Evolutionary conservation across 2,329 filamentous ascomycete species (phyloP), one percentile per base, ranked within the genome.

Genomic region (Raffaelea albimanens): DNA sequence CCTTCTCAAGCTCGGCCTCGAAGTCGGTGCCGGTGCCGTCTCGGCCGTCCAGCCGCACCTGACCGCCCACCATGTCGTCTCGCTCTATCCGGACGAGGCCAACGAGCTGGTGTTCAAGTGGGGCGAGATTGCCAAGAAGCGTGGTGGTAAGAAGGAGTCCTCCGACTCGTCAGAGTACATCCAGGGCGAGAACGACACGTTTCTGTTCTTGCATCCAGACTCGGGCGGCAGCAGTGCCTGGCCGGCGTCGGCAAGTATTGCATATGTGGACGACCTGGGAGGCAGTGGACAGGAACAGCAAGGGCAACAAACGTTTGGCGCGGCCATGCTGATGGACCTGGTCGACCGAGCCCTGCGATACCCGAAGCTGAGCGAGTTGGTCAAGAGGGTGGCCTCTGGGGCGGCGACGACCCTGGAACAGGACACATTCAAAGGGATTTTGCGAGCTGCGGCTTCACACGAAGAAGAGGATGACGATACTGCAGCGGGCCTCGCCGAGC

Each of bases 171-270:
- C n/a, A n/a, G n/a, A n/a, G n/a, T n/a, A n/a, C 58, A 82, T 97
- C 59, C 82, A 80, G 56, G 88, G 80, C 48, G 87, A 90, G 53
- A 83, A 85, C 52, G 91, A 97, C 58, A 84, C 78, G 0, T 97
- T 97, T 60, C 79, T 81, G 47, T 68, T 96, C 31, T 78, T 90
- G 56, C 85, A 80, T 41, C 73, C 79, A 5, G 72, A 75, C 11
- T 80, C 78, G 1, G 48, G 43, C 43, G 25, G 21, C 14, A 7
- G 5, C 1, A 22, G 38, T 7, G 48, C 44, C 11, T 53, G 52
- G 50, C 49, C 49, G 3, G 22, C 43, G 16, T 42, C 47, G 11
- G 43, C 46, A 9, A n/a, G n/a, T n/a, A 13, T 18, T 16, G 14
- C 18, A 4, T 7, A 33, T 10, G 5, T 85, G 54, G 31, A 34